These are phyloP conservation scores for Phytomonas francai DNA, from an alignment of 208 protist species.

Conservation along the genomic window DNA sequence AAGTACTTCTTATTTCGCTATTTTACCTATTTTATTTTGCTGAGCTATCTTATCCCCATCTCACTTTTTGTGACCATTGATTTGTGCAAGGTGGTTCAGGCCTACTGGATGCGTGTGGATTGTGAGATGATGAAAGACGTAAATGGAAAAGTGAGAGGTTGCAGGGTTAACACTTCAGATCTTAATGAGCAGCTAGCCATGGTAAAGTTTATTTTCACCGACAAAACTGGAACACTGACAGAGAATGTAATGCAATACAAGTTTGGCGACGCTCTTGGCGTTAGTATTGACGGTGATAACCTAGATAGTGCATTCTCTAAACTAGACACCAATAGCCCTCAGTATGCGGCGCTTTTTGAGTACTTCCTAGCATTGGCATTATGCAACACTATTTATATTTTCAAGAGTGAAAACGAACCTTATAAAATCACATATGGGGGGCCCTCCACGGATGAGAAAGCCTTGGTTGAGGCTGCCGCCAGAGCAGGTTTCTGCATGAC, in stretches of 20 bases:
- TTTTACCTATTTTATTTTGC: conserved; percentile 87
- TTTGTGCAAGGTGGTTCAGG: conserved; percentile 87
- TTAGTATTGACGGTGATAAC: conserved; percentile 42
- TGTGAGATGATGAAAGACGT: conserved; percentile 80
- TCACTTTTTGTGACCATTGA: conserved; percentile 91
- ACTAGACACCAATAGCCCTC: conserved; percentile 20
- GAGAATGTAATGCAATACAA: conserved; percentile 90
- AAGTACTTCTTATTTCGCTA: conserved; percentile 63
- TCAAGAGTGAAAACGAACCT: conserved; percentile 29
- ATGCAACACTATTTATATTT: conserved; percentile 86
- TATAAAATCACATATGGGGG: conserved; percentile 77
- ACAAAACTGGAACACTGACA: conserved; percentile 91
- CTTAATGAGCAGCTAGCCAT: conserved; percentile 89
- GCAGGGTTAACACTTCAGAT: conserved; percentile 83
- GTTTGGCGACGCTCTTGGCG: conserved; percentile 54
- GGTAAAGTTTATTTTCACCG: conserved; percentile 87
- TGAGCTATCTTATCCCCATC: conserved; percentile 89
- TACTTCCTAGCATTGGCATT: conserved; percentile 77
- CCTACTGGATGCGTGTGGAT: conserved; percentile 82
- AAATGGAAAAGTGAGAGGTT: conserved; percentile 49
- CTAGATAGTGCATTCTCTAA: conserved; percentile 13
- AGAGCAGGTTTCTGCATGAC: conserved; percentile 57
- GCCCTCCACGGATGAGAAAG: conserved; percentile 90
- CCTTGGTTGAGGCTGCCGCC: conserved; percentile 81
- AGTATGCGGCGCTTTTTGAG: conserved; percentile 27